Evolutionary conservation across 148 eudicot species (phyloP).

Genomic region (Vaccinium vitisidaea): DNA sequence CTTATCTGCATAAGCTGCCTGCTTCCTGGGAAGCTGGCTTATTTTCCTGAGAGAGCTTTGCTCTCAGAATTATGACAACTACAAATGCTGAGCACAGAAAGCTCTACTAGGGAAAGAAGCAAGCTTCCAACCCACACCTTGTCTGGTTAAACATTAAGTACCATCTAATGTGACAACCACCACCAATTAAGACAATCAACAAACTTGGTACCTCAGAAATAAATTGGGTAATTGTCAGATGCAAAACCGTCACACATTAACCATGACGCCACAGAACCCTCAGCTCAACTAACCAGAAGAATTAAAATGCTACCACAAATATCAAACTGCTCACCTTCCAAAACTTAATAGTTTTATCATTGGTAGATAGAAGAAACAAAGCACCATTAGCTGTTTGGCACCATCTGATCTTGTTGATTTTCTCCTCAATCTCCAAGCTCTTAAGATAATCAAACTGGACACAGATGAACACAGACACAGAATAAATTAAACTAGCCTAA

Average conservation of each 20-base stretch:
- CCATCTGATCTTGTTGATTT: constrained; percentile 98
- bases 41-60: constrained; percentile 1
- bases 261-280: background rate
- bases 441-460: constrained; percentile 95
- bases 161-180: background rate
- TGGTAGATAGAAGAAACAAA: constrained; percentile 90
- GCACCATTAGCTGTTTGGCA: constrained; percentile 93
- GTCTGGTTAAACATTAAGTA: background rate
- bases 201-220: background rate
- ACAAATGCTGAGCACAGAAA: background rate
- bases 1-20: background rate
- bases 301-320: background rate
- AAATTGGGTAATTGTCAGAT: background rate
- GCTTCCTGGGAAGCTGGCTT: background rate
- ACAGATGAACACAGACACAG: constrained; percentile 18
- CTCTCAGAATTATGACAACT: background rate
- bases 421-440: constrained; percentile 99
- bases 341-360: constrained; percentile 92
- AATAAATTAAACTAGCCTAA: constrained; percentile 18
- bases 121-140: background rate
- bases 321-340: constrained; percentile 70
- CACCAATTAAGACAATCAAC: background rate
- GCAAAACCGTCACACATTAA: background rate
- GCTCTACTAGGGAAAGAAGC: background rate
- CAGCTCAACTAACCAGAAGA: constrained; percentile 14